Percentiles rank a stretch among this genome's conserved stretches.
Conservation (phyloP, 75 land plant genomes). For the Pinus albicaulis region DNA sequence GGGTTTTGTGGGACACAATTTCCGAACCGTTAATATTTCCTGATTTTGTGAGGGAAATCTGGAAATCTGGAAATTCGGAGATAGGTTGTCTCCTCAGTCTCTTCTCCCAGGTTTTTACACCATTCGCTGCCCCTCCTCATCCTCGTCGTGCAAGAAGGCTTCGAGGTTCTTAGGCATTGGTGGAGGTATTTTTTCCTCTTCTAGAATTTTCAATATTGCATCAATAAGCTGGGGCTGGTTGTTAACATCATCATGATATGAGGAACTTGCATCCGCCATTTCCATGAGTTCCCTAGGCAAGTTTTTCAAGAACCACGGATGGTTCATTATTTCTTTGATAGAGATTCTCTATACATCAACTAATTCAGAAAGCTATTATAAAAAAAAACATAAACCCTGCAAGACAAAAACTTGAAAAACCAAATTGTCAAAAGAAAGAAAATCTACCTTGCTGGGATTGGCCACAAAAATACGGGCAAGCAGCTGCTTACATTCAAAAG, state of each 20-base stretch:
- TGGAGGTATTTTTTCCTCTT: conserved; percentile 8
- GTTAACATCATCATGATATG: too few relatives aligned
- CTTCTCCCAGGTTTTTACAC: too few relatives aligned
- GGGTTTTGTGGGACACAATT: too few relatives aligned
- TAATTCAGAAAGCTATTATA: too few relatives aligned
- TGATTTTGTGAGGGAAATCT: too few relatives aligned
- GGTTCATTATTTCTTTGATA: conserved; percentile 15
- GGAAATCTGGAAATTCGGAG: too few relatives aligned
- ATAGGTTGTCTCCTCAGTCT: too few relatives aligned
- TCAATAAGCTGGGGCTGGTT: conserved; percentile 2
- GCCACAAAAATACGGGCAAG: conserved; percentile 38
- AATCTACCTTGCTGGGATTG: conserved; percentile 27
- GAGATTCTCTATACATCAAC: not conserved
- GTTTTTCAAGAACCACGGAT: conserved; percentile 18
- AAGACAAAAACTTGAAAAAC: conserved; percentile 26
- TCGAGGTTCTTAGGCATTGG: not conserved
- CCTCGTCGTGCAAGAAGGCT: not conserved
- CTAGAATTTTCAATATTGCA: conserved; percentile 14
- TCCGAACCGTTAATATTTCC: too few relatives aligned
- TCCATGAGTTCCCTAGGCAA: too few relatives aligned
- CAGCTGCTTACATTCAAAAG: conserved; percentile 32
- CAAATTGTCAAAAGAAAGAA: not conserved
- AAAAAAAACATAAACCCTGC: too few relatives aligned
- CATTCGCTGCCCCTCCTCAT: too few relatives aligned
- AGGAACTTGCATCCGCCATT: too few relatives aligned